Evolutionary conservation across 345 rosid species (phyloP).

Genomic region (Pistacia atlantica): DNA sequence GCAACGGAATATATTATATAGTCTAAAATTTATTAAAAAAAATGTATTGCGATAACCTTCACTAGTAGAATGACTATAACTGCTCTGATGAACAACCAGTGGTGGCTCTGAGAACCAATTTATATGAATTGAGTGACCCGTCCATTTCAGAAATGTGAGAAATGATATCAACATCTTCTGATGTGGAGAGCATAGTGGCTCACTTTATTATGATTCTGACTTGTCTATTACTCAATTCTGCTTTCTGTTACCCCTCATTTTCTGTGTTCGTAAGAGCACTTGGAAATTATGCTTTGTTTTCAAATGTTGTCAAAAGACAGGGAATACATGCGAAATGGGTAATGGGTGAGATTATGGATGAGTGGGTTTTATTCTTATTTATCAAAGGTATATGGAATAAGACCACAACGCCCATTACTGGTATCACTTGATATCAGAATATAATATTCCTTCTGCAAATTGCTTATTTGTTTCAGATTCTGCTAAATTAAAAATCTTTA

Average conservation of each 20-base stretch:
- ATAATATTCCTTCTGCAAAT: constrained; percentile 8
- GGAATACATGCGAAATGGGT: constrained; percentile 1
- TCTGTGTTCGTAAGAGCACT: constrained; percentile 11
- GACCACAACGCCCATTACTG: background rate
- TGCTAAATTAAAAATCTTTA: no score
- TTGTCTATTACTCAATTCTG: constrained; percentile 9
- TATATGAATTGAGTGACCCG: constrained; percentile 26
- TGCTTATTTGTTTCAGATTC: background rate
- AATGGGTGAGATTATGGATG: background rate
- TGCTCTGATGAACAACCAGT: constrained; percentile 21
- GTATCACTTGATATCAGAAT: background rate
- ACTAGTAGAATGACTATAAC: constrained; percentile 16
- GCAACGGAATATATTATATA: background rate
- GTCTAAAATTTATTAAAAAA: background rate
- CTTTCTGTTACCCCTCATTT: constrained; percentile 37
- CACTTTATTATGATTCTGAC: constrained; percentile 14
- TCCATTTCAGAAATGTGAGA: background rate
- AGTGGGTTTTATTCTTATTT: constrained; percentile 17
- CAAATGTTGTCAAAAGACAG: background rate
- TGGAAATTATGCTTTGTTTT: background rate
- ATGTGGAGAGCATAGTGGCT: constrained; percentile 47
- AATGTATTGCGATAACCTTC: constrained; percentile 12
- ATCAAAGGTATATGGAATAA: background rate
- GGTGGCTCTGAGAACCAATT: constrained; percentile 17
- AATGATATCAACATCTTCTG: constrained; percentile 24